Evolutionary conservation across 2,329 filamentous ascomycete genomes (phyloP), one percentile per base, ranked within the genome.

Genomic region (Emmonsia crescens): DNA sequence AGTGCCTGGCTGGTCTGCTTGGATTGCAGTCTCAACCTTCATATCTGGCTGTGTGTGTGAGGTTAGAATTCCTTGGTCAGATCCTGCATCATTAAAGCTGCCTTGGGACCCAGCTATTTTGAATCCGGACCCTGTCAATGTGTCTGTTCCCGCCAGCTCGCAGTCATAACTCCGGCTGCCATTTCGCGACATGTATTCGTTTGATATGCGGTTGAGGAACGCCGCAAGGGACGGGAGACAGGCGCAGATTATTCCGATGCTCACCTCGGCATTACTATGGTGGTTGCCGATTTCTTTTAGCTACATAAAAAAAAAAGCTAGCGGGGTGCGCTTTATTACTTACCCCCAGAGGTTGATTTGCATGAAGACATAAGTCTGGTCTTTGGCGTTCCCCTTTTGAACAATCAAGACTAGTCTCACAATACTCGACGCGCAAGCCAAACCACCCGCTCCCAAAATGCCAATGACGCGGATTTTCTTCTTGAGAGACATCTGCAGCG

Each of bases 381-480:
- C 70, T 19, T 63, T 54, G 5, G 69, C 68, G 33, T 67, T 65
- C 6, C 65, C 68, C 1, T 61, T 69, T 16, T 62, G 19, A 2
- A 69, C 48, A 56, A 71, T 72, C 19, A 72, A 61, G 1, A 67
- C 57, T 46, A 71, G 31, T 3, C 70, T 68, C 27, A 71, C 64
- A 31, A 72, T 66, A 62, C 70, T 72, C 12, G 68, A 67, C 2
- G 68, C 66, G 21, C 66, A 67, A 12, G 70, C 70, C 24, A 72
- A 42, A 2, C 70, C 70, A n/a, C 81, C 82, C 10, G 80, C 73
- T 1, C 75, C 76, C 60, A 84, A 79, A 2, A 84, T 75, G 3
- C 72, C 68, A 21, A 78, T 74, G 8, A 84, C 72, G 5, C 78
- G 73, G 42, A 77, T 64, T 31, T 76, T 77, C 64, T 83, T 81